Base-by-base conservation (phyloP, 805 yeast genomes). In the Scheffersomyces ergatensis region DNA sequence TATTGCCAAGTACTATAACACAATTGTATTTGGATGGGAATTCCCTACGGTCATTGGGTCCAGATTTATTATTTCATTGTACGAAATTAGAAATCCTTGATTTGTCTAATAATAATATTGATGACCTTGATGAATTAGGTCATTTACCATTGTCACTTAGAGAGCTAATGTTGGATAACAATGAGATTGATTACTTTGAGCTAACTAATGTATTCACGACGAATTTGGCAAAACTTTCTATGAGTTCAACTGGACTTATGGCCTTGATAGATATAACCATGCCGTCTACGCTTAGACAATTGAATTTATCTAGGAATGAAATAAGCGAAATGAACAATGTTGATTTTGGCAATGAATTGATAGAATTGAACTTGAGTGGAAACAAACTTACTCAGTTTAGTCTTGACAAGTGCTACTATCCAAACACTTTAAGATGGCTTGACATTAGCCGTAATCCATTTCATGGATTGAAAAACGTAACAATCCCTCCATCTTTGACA, bases 91-190 rank as follows among this genome's bases (percentile, higher is more conserved):
- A 26, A 21, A 21, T 39, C 1, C 38, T 57, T 15, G 38, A 47
- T 27, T 26, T 55, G 4, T 45, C 49, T 9, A 50, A 49, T 12
- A 55, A 55, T 37, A 12, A 27, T 8, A 47, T 57, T 20, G 56
- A 53, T 41, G 60, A 56, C 21, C 38, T 54, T 13, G 62, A 57
- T 31, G 59, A 57, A 19, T 42, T 55, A 24, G 60, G 61, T 8
- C 15, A 18, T 8, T 39, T 57, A 7, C 61, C 61, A 0, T 36
- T 37, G 2, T 43, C 48, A 8, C 30, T 57, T 13, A 27, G 31
- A 17, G 46, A 44, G 18, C 32, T 55, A 19, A 33, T 35, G 7
- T 41, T 57, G 26, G 54, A 54, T 43, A 52, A 47, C 41, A 57
- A 55, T 31, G 51, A 47, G 20, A 49, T 57, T 20, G 54, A 55